Percentiles rank a stretch among this genome's conserved stretches.
phyloP scores from a whole-genome alignment of 768 basidiomycete species.

The Tulasnella sp. region DNA sequence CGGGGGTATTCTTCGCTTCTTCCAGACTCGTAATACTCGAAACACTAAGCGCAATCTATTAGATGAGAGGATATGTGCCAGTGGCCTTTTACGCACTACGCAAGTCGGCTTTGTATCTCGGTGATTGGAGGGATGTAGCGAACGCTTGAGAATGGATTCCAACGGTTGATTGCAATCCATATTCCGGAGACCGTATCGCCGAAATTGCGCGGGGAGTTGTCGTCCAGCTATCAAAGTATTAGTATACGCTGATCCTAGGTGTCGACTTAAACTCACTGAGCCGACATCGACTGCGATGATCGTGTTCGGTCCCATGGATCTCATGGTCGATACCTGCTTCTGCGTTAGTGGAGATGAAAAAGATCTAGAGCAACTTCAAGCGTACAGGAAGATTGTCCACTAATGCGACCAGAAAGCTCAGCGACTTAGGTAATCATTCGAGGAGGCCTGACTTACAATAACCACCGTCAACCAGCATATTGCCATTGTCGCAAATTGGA shows the following conservation, averaged over 20 bases:
- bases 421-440: neutral
- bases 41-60: constrained; percentile 42
- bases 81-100: constrained; percentile 56
- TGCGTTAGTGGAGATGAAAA: neutral
- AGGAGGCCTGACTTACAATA: constrained; percentile 47
- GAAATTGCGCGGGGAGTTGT: constrained; percentile 89
- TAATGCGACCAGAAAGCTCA: constrained; percentile 23
- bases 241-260: neutral
- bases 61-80: neutral
- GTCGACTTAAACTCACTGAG: constrained; percentile 37
- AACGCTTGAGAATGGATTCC: constrained; percentile 79
- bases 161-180: constrained; percentile 89
- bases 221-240: constrained; percentile 55
- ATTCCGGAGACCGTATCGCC: constrained; percentile 93
- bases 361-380: neutral
- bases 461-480: constrained; percentile 81
- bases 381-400: constrained; percentile 83
- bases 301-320: constrained; percentile 76
- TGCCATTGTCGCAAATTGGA: constrained; percentile 88
- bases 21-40: constrained; percentile 92
- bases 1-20: constrained; percentile 83
- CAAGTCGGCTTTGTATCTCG: constrained; percentile 86
- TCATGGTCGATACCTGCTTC: constrained; percentile 77
- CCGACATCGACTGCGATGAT: constrained; percentile 94
- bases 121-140: constrained; percentile 76